phyloP scores from a whole-genome alignment of 805 yeast species.

The Ogataea philodendri region DNA sequence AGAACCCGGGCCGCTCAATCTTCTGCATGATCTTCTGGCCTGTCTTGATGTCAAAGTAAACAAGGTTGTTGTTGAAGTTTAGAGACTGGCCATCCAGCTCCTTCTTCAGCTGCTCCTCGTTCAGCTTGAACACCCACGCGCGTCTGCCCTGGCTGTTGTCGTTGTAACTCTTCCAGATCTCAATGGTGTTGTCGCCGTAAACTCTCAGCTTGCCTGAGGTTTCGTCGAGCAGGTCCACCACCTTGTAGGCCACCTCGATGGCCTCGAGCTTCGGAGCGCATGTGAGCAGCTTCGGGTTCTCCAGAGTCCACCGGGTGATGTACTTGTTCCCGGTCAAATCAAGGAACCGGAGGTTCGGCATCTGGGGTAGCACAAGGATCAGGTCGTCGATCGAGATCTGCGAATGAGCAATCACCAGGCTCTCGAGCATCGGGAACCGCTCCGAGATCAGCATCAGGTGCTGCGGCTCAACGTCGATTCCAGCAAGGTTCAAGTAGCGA shows the following conservation, averaged over 20 bases:
- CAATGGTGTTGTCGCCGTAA: conserved; percentile 25
- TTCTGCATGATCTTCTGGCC: conserved; percentile 57
- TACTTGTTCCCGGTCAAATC: conserved; percentile 65
- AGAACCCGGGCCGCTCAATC: conserved; percentile 45
- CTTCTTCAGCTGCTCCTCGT: conserved; percentile 22
- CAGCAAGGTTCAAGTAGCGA: conserved; percentile 50
- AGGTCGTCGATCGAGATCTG: conserved; percentile 39
- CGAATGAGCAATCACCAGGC: conserved; percentile 43
- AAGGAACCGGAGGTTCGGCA: conserved; percentile 48
- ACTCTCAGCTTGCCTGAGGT: conserved; percentile 30
- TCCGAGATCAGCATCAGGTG: conserved; percentile 39
- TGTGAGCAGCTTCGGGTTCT: conserved; percentile 43
- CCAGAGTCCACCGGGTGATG: conserved; percentile 60
- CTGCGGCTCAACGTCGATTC: conserved; percentile 44
- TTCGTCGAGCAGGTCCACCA: conserved; percentile 47
- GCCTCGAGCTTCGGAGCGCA: conserved; percentile 52
- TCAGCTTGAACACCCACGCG: conserved; percentile 68
- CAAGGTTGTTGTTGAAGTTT: conserved; percentile 38
- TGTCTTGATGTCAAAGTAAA: conserved; percentile 59
- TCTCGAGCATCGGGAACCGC: conserved; percentile 40
- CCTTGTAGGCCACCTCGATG: conserved; percentile 62
- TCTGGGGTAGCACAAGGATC: conserved; percentile 33
- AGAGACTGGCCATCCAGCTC: conserved; percentile 25
- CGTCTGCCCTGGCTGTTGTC: conserved; percentile 64
- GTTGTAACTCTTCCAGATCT: conserved; percentile 50